Percentiles rank a stretch among this genome's conserved stretches.
Evolutionary conservation across 2,329 filamentous ascomycete species (phyloP).

Genomic region (Neurospora sp.): DNA sequence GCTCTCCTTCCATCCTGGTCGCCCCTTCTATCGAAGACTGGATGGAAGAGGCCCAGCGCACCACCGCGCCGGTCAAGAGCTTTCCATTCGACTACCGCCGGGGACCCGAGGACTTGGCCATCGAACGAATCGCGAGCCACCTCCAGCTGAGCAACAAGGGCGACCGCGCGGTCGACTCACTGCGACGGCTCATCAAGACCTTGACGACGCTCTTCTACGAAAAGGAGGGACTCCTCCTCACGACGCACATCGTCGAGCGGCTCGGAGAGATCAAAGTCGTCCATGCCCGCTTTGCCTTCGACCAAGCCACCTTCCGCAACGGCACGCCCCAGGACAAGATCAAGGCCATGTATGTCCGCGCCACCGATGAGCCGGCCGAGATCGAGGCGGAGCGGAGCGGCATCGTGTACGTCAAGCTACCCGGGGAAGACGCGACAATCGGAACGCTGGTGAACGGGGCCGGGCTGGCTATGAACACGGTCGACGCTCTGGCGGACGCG

Average conservation of each 20-base stretch:
- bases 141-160: conserved; percentile 41
- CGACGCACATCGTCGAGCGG: conserved; percentile 25
- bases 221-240: conserved; percentile 36
- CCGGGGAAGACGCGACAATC: conserved; percentile 45
- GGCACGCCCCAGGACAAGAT: neutral
- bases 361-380: conserved; percentile 25
- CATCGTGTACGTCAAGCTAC: conserved; percentile 65
- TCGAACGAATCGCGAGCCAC: conserved; percentile 33
- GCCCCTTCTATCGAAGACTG: conserved; percentile 40
- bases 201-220: conserved; percentile 41
- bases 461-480: conserved; percentile 83
- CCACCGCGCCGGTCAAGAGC: conserved; percentile 29
- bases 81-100: conserved; percentile 53
- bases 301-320: conserved; percentile 31
- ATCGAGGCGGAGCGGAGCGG: conserved; percentile 44
- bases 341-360: conserved; percentile 21
- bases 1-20: conserved; percentile 53
- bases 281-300: conserved; percentile 34
- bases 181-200: conserved; percentile 38
- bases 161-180: conserved; percentile 23
- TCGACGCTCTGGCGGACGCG: conserved; percentile 62
- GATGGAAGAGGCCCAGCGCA: conserved; percentile 22
- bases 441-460: conserved; percentile 85
- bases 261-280: conserved; percentile 20
- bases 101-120: conserved; percentile 33